Base-by-base conservation (phyloP, 345 rosid species). In the Hibiscus mutabilis region DNA sequence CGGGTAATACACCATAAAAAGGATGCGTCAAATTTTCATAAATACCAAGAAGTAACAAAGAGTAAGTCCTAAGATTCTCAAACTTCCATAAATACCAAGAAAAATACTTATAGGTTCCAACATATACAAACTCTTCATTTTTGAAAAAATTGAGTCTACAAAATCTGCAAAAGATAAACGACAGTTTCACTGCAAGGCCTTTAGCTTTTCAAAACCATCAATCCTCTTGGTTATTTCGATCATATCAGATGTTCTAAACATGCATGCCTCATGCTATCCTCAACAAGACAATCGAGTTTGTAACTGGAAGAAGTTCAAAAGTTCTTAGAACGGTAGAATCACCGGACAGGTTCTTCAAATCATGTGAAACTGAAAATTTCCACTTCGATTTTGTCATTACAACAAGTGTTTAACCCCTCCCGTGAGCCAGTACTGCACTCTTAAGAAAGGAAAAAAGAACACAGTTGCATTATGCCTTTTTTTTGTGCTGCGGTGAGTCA, bases 191-290 rank as follows among this genome's bases (percentile, higher is more conserved):
- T 3, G 3, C 12, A 24, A 46, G 58, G 58, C 42, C 68, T 22
- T 64, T 40, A 42, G 33, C 33, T 42, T 40, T 64, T 64, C 68
- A 64, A 53, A 64, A 64, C 29, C 68, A 47, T 47, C 24, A 25
- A 27, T 27, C 58, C 27, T 46, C 40, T 66, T 8, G 16, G 24
- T 27, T 47, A 16, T 12, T 64, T 42, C 4, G 18, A 40, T 40
- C 8, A 40, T 40, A 19, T 40, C 52, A 1, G 52, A 42, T 64
- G 22, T 40, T 21, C 15, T 13, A 3, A 42, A 64, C n/a, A 64
- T 42, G 31, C 53, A 21, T 63, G 51, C 49, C 24, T 40, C 51
- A 63, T 22, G 68, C 52, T 21, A 64, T 21, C 51, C 29, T 64
- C 14, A n/a, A 18, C 25, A 18, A 33, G 52, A 4, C 53, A 64